Base-by-base conservation (phyloP, 805 yeast species). In the Barnettozyma sp. region DNA sequence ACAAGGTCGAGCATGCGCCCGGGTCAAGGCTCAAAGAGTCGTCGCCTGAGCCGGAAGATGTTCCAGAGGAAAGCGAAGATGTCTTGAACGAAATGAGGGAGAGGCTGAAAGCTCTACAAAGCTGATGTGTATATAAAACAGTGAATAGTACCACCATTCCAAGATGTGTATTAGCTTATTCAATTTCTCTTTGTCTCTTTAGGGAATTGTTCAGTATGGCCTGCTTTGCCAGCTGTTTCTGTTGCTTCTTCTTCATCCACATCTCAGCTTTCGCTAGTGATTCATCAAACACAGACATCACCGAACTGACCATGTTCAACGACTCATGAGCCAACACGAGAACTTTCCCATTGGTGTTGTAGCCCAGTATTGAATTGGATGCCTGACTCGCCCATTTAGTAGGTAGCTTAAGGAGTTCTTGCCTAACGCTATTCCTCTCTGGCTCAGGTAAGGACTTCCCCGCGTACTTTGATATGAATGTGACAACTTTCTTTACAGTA, bases 31-130 rank as follows among this genome's bases (percentile, higher is more conserved):
- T 50, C 22, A 44, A 49, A 6, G 59, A 55, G 23, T 46, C 54
- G 4, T 43, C 43, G 15, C 44, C 46, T 12, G 33, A 64, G 49
- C 88, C 78, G 23, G 87, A 83, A 41, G 80, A 76, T 41, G 80
- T 73, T 40, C 73, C 63, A 56, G 39, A 65, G 48, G 88, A 80
- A 26, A 90, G 86, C 41, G 82, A 78, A 43, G 80, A 74, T 41
- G 75, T 84, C 50, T 63, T 90, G 36, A 75, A 75, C 45, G 87
- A 81, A 47, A 90, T 92, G 97, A 71, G 95, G 48, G 90, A 88
- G 54, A 67, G 97, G 40, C 67, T 90, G 31, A 78, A 70, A 49
- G 97, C 96, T 0, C 62, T 90, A 41, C 97, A 90, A 54, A 71
- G 70, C 36, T 76, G 44, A 46, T 5, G 7, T 13, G 10, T 12